phyloP scores from a whole-genome alignment of 2,329 filamentous ascomycete genomes.

The Sclerotinia subarctica region DNA sequence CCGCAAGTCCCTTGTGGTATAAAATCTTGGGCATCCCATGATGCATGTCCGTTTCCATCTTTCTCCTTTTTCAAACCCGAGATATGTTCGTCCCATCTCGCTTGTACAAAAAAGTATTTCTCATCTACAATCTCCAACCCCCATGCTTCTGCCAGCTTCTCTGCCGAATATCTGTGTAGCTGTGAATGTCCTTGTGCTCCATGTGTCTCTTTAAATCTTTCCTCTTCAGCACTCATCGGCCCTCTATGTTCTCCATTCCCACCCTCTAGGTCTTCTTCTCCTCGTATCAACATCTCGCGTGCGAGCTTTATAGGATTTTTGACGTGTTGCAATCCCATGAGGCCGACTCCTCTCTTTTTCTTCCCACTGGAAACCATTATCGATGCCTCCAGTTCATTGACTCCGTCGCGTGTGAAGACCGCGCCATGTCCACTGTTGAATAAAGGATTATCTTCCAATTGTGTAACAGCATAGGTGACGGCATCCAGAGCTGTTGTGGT shows the following conservation, averaged over 20 bases:
- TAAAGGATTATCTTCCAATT: slow-evolving; percentile 74
- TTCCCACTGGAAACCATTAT: slow-evolving; percentile 76
- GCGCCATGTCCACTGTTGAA: slow-evolving; percentile 85
- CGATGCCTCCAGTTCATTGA: slow-evolving; percentile 81
- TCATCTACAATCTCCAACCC: slow-evolving; percentile 65
- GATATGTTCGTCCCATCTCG: slow-evolving; percentile 74
- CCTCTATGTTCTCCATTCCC: slow-evolving; percentile 40
- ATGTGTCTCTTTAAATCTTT: background rate
- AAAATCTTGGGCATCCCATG: slow-evolving; percentile 62
- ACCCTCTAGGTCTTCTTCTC: slow-evolving; percentile 57
- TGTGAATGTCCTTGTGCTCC: slow-evolving; percentile 66
- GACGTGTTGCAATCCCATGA: slow-evolving; percentile 70
- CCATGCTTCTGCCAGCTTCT: slow-evolving; percentile 64
- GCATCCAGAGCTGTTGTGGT: slow-evolving; percentile 60
- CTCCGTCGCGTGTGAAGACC: slow-evolving; percentile 79
- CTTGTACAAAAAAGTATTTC: slow-evolving; percentile 75
- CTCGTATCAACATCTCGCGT: slow-evolving; percentile 64
- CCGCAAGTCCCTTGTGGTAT: slow-evolving; percentile 83
- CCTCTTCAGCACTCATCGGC: slow-evolving; percentile 28
- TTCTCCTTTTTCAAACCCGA: slow-evolving; percentile 53
- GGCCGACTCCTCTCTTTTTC: slow-evolving; percentile 73
- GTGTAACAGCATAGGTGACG: slow-evolving; percentile 69
- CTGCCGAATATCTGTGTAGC: slow-evolving; percentile 64
- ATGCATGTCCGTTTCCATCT: slow-evolving; percentile 42
- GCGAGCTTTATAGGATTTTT: slow-evolving; percentile 78